phyloP scores from a whole-genome alignment of 441 rosid genomes.

The Pelargonium exstipulatum region DNA sequence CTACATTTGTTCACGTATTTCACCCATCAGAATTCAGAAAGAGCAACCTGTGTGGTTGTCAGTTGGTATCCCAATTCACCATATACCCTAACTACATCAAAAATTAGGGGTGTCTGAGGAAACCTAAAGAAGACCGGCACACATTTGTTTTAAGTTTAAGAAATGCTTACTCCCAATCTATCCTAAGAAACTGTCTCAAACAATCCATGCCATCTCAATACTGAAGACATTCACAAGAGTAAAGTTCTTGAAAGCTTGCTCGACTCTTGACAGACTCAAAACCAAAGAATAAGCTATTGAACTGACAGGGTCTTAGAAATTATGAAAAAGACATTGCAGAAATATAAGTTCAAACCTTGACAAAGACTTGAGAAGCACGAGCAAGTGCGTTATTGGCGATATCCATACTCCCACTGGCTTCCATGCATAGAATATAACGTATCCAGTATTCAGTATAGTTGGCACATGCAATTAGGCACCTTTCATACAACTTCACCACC shows the following conservation, averaged over 20 bases:
- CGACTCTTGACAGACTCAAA: background rate
- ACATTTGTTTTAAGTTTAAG: too few relatives aligned
- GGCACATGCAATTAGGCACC: slow-evolving; percentile 93
- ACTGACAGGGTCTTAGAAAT: background rate
- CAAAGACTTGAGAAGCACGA: slow-evolving; percentile 92
- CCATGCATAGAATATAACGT: slow-evolving; percentile 78
- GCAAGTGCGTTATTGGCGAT: slow-evolving; percentile 79
- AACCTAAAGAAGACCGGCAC: too few relatives aligned
- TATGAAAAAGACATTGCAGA: background rate
- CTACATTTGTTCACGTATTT: too few relatives aligned
- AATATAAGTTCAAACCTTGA: slow-evolving; percentile 53
- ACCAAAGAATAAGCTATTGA: background rate
- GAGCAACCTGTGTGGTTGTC: too few relatives aligned
- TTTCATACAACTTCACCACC: slow-evolving; percentile 91
- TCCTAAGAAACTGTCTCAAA: too few relatives aligned
- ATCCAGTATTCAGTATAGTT: slow-evolving; percentile 92
- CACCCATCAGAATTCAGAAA: too few relatives aligned
- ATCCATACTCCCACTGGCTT: slow-evolving; percentile 68
- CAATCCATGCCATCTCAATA: background rate
- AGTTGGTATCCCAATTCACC: too few relatives aligned
- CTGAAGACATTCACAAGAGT: too few relatives aligned
- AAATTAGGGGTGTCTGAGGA: too few relatives aligned
- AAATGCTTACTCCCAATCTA: too few relatives aligned
- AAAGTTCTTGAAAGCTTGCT: slow-evolving; percentile 1
- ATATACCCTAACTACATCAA: too few relatives aligned